Base-by-base conservation (phyloP, 352 stramenopile species). In the Phytopythium kandeliae region DNA sequence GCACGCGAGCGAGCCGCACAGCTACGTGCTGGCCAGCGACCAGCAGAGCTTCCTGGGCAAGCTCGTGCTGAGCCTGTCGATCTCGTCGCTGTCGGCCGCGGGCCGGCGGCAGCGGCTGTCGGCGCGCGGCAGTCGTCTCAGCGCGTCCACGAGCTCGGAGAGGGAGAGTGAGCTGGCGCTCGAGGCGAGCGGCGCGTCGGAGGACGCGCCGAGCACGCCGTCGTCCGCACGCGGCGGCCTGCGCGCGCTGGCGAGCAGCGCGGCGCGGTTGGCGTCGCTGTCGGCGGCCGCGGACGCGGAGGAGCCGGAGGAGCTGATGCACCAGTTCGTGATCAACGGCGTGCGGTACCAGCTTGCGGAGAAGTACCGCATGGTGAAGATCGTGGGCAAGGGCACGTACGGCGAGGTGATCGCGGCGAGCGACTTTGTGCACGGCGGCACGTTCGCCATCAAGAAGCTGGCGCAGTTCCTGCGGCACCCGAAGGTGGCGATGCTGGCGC, bases 371-470 rank as follows among this genome's bases (percentile, higher is more conserved):
- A 94, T 94, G 84, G 84, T 94, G 28, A 94, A 92, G 56, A 89
- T 94, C 37, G 84, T 94, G 7, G 84, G 84, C 28, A 90, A 91
- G 58, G 85, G 86, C 28, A 94, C 82, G n/a, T 96, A 96, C 53
- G 86, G 86, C 15, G 83, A 95, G 54, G 86, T 96, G 44, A 96
- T 96, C 51, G 85, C 86, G 24, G 86, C 84, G 10, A 89, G 79
- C 48, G 85, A 96, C 50, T 93, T 89, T 48, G 79, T 90, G 19
- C 66, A 91, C 30, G 81, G 84, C 26, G 83, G 80, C 16, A 95
- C 82, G 35, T 94, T 89, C 61, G 86, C 86, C 1, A 91, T 96
- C 49, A 96, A 96, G 65, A 96, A 96, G 51, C 69, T 96, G 22
- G 77, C 67, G 0, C 77, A 93, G 49, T 94, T 95, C 50, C 50